phyloP scores from a whole-genome alignment of 257 asterid genomes.

The Solanum arcanum region DNA sequence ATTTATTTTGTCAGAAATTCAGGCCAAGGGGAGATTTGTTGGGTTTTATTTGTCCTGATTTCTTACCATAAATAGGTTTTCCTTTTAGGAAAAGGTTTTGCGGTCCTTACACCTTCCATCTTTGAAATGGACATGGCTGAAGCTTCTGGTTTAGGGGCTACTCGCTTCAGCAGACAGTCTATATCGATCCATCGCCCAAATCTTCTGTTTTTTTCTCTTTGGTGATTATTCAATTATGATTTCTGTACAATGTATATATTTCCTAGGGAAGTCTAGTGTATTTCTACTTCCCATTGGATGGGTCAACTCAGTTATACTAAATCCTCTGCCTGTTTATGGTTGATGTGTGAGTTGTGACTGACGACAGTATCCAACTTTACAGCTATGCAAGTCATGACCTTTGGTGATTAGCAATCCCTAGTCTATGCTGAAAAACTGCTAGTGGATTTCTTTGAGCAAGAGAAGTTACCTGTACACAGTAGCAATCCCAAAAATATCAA shows the following conservation, averaged over 20 bases:
- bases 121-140: not conserved
- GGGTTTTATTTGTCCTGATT: no score
- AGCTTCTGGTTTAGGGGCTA: not conserved
- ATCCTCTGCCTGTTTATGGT: not conserved
- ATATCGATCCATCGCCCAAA: not conserved
- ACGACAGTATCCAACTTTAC: not conserved
- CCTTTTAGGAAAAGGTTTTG: no score
- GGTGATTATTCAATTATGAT: not conserved
- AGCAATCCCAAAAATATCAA: not conserved
- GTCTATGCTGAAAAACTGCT: not conserved
- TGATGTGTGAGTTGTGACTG: not conserved
- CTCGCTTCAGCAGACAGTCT: not conserved
- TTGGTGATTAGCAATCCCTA: not conserved
- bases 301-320: not conserved
- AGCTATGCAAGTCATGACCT: not conserved
- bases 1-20: no score
- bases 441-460: not conserved
- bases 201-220: not conserved
- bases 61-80: no score
- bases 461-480: not conserved
- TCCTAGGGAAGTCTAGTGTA: not conserved
- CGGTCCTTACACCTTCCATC: not conserved
- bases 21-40: no score
- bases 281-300: not conserved
- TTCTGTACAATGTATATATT: not conserved